Base-by-base conservation (phyloP, 2,329 filamentous ascomycete species). In the Pyrenochaeta sp. region DNA sequence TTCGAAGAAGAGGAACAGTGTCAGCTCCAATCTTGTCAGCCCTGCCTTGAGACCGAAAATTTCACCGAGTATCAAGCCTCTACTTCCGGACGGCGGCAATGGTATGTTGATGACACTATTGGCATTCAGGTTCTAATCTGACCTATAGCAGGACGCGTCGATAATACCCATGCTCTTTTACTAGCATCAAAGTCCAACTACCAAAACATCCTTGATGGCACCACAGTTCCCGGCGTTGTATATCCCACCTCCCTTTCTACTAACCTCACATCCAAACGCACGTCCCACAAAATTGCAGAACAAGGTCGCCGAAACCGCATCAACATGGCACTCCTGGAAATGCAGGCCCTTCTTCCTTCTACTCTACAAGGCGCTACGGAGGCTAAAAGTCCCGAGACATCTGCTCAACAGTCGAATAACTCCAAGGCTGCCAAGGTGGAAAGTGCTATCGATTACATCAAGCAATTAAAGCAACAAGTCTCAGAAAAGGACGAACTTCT, bases 351-450 rank as follows among this genome's bases (percentile, higher is more conserved):
- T 2, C 80, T 99, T n/a, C 94, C 95, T 0, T 75, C 80, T 0
- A 79, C 74, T 61, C 76, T 78, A 39, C 77, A 71, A 15, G 47
- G 51, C 7, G 64, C 60, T 2, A 64, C 60, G 20, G 69, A 72
- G 14, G 65, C 66, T 10, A 71, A 75, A 43, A 77, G 80, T 27
- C 72, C 71, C 6, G 75, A 71, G 66, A 75, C 71, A 9, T 55
- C 55, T 23, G 74, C 73, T 3, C 65, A 68, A n/a, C 75, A 76
- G 39, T 65, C 67, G 17, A 71, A 70, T 51, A 74, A 71, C 68
- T 97, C 92, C 77, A 99, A 98, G 75, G 95, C 95, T 1, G 96
- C 91, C 64, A 97, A 96, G 0, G 95, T 99, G n/a, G 95, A 99
- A 77, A 88, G 91, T 77, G 95, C 95, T 1, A 98, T 98, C 67